phyloP scores from a whole-genome alignment of 148 eudicot species.

The Chenopodium berlandieri region DNA sequence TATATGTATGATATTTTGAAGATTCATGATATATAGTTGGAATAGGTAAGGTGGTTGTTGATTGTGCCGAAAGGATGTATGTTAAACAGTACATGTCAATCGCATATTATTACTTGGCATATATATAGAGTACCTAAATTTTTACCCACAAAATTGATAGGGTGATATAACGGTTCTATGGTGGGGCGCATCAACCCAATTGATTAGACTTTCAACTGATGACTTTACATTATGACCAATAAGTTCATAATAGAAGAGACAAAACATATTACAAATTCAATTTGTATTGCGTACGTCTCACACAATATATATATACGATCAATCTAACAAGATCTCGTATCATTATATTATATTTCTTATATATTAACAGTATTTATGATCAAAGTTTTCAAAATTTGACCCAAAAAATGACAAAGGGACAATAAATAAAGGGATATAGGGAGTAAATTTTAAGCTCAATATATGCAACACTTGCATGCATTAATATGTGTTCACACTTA shows the following conservation, averaged over 20 bases:
- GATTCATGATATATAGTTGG: neutral
- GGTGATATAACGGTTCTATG: neutral
- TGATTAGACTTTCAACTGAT: conserved; percentile 15
- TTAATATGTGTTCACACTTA: too few species aligned
- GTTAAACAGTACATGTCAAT: neutral
- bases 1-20: neutral
- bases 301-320: too few species aligned
- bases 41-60: neutral
- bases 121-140: neutral
- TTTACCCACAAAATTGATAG: neutral
- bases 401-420: too few species aligned
- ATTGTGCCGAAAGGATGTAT: neutral
- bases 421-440: too few species aligned
- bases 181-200: conserved; percentile 9
- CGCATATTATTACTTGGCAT: neutral
- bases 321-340: too few species aligned
- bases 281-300: too few species aligned
- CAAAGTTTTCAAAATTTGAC: too few species aligned
- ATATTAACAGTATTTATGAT: too few species aligned
- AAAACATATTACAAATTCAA: too few species aligned
- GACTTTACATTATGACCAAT: neutral
- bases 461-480: neutral
- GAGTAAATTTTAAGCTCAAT: neutral
- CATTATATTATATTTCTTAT: too few species aligned
- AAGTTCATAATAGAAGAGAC: neutral